These are phyloP conservation scores for Fusarium sp. DNA, from an alignment of 2,329 filamentous ascomycete genomes.

Conservation along the genomic window DNA sequence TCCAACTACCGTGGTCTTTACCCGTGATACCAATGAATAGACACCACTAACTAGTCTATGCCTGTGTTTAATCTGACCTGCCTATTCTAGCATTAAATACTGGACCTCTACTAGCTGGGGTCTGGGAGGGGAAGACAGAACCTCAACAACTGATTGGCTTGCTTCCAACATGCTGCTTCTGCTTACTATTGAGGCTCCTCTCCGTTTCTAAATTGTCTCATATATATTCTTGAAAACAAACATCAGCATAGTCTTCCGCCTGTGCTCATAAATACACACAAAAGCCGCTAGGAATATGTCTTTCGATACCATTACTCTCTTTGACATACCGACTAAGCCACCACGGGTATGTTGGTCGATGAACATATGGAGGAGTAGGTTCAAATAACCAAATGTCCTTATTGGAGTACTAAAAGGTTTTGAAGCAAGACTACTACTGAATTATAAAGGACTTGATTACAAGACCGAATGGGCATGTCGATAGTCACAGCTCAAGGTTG, in stretches of 20 bases:
- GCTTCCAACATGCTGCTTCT: background rate
- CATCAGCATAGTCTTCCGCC: fast-evolving
- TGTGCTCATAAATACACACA: background rate
- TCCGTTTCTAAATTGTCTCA: background rate
- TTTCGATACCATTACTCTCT: conserved; percentile 2
- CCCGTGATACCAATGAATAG: too few species aligned
- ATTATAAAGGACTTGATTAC: conserved; percentile 29
- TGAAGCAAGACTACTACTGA: conserved; percentile 27
- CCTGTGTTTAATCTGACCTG: background rate
- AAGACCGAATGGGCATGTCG: conserved; percentile 29
- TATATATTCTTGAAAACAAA: background rate
- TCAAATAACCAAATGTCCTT: fast-evolving
- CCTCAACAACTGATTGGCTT: fast-evolving
- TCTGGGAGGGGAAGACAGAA: background rate
- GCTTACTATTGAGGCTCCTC: too few species aligned
- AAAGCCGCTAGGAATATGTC: background rate
- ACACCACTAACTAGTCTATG: too few species aligned
- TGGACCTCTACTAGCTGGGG: background rate
- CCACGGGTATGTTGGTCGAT: conserved; percentile 34
- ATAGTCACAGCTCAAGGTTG: fast-evolving
- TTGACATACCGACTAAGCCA: conserved; percentile 28
- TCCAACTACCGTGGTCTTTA: too few species aligned
- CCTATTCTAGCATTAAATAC: background rate
- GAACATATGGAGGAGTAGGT: conserved; percentile 35
- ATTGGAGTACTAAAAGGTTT: background rate